Evolutionary conservation across 148 eudicot species (phyloP).

Genomic region (Drosera capensis): DNA sequence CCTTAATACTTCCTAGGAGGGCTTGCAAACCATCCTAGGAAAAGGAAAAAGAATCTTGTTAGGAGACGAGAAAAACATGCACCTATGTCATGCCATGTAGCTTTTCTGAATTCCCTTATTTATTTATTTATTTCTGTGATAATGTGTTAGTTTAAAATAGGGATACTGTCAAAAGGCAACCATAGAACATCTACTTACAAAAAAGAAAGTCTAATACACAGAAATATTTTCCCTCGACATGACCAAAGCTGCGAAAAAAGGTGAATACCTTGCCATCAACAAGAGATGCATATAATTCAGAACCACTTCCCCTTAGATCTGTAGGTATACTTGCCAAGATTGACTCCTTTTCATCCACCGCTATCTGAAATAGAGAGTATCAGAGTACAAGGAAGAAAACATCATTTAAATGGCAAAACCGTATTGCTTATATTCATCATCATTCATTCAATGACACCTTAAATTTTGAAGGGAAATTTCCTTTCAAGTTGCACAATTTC

Average conservation of each 20-base stretch:
- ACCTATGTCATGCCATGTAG: neutral
- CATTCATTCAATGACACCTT: neutral
- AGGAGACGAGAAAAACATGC: neutral
- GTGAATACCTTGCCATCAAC: conserved; percentile 72
- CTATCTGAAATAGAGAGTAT: conserved; percentile 53
- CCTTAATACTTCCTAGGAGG: conserved; percentile 56
- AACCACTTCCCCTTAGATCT: conserved; percentile 54
- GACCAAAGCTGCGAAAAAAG: neutral
- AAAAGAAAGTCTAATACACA: neutral
- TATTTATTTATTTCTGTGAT: too few relatives aligned
- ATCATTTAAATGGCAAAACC: neutral
- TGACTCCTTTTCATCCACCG: conserved; percentile 75
- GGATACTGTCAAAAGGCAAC: too few relatives aligned
- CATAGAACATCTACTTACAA: neutral
- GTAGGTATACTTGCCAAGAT: conserved; percentile 65
- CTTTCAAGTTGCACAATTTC: neutral
- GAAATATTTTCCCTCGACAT: neutral
- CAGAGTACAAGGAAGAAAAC: too few relatives aligned
- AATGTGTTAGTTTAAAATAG: too few relatives aligned
- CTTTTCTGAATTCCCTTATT: neutral
- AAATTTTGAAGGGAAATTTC: neutral
- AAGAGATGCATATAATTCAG: conserved; percentile 52
- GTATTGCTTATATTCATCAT: neutral
- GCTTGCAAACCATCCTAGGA: conserved; percentile 62
- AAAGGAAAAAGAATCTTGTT: conserved; percentile 2